phyloP scores from a whole-genome alignment of 768 basidiomycete genomes.

The Tricholoma saponaceum region DNA sequence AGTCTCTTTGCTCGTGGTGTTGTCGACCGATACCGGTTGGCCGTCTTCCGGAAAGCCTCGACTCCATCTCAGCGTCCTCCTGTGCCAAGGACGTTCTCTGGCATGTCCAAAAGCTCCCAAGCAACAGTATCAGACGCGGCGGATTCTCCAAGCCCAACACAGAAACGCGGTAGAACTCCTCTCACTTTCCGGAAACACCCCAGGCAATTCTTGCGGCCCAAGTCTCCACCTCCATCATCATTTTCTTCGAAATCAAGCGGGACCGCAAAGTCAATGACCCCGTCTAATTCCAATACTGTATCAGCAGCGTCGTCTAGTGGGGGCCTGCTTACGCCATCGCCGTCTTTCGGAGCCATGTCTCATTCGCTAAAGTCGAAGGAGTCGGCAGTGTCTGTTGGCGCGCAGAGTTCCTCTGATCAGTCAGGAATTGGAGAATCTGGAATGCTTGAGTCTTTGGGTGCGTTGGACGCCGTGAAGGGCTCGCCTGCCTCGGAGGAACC shows the following conservation, averaged over 20 bases:
- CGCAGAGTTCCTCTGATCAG: constrained; percentile 69
- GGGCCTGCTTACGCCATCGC: constrained; percentile 56
- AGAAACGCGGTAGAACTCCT: constrained; percentile 60
- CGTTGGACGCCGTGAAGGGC: constrained; percentile 12
- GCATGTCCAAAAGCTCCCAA: constrained; percentile 54
- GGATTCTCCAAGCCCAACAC: constrained; percentile 46
- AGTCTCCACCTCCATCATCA: constrained; percentile 54
- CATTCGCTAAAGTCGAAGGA: constrained; percentile 81
- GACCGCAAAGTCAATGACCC: constrained; percentile 30
- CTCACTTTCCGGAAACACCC: constrained; percentile 72
- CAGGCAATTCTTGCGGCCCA: constrained; percentile 68
- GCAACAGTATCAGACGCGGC: constrained; percentile 30
- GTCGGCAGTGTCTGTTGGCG: constrained; percentile 70
- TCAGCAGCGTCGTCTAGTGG: constrained; percentile 41
- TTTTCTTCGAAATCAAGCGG: constrained; percentile 38
- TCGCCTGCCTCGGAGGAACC: constrained; percentile 35
- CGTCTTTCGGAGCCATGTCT: constrained; percentile 49
- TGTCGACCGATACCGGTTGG: constrained; percentile 81
- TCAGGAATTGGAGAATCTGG: constrained; percentile 51
- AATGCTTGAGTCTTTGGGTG: constrained; percentile 13
- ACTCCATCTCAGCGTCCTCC: constrained; percentile 49
- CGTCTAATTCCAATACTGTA: constrained; percentile 45
- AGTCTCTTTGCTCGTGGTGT: constrained; percentile 90
- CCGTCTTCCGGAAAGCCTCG: constrained; percentile 82
- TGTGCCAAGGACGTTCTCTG: constrained; percentile 49